Base-by-base conservation (phyloP, 495 filamentous ascomycete species). In the Aspergillus panamensis region DNA sequence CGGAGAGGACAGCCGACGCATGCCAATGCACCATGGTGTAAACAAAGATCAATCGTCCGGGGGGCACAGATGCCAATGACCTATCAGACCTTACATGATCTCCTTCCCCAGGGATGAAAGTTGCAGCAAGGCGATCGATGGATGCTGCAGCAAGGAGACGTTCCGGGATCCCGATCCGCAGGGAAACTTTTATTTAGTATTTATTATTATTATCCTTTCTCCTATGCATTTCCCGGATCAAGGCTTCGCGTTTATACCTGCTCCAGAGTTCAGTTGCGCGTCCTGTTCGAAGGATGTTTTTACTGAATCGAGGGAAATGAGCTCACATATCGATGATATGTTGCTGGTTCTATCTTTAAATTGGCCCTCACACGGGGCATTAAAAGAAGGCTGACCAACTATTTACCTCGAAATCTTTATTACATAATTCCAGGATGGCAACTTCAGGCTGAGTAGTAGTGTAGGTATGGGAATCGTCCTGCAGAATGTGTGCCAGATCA, bases 61-160 rank as follows among this genome's bases (percentile, higher is more conserved):
- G 48, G 59, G 57, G 72, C 72, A 76, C 71, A 63, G 73, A 73
- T 68, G 58, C 63, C 65, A 69, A 62, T 69, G 70, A 67, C 72
- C 71, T 70, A 73, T 72, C 73, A 60, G 62, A 71, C 73, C 75
- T 78, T 78, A 70, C 75, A 78, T 76, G 64, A 61, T 69, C 66
- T 65, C 66, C 67, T 70, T 74, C 62, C 66, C 58, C 66, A 75
- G 70, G 73, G 74, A 74, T 74, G 72, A 59, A 50, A 45, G 62
- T 55, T 66, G 66, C 70, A 69, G 75, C 68, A 78, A 78, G 75
- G 75, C 69, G 72, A 67, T 69, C 64, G 59, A 55, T 32, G 49
- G 59, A 55, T 32, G 49, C 60, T 48, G 63, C 66, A 72, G 75
- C 73, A 76, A 76, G 73, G 73, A 65, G 64, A n/a, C 54, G 25